Base-by-base conservation (phyloP, 148 eudicot genomes). In the Fagopyrum homotropicum region DNA sequence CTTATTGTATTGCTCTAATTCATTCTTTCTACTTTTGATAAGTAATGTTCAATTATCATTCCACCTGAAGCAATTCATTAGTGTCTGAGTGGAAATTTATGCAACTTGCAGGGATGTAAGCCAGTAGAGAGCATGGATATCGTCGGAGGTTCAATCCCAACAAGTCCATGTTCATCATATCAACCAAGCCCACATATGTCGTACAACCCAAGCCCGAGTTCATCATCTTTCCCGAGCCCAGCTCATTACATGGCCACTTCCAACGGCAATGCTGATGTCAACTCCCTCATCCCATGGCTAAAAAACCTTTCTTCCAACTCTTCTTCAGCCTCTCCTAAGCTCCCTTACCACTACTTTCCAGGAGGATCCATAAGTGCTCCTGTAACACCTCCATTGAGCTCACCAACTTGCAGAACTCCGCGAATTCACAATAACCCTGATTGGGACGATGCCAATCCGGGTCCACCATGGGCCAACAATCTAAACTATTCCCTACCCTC, bases 361-460 rank as follows among this genome's bases (percentile, higher is more conserved):
- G 88, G 93, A 7, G 88, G 93, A 59, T 94, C 98, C n/a, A 83
- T 94, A 70, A 94, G 98, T 72, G 98, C 98, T 47, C 98, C 98
- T 1, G 98, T 94, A 43, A 94, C 97, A 52, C 97, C 98, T 64
- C 98, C 96, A 30, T 75, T 91, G 43, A 94, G 93, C 85, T 94
- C 97, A 64, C 98, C 98, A 17, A 89, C 94, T 35, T 83, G 86
- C 75, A 84, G 89, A 66, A 88, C 97, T 35, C 98, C 98, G 1
- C 82, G 97, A 73, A 78, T 83, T 75, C 81, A 78, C n/a, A 85
- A 88, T 46, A 63, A 63, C 69, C 29, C 30, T 59, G 84, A 88
- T 55, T 86, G 89, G 84, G 92, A 91, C 30, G 90, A 89, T 47
- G 76, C 82, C 45, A 78, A 83, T 48, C 82, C 83, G 6, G 80